Base-by-base conservation (phyloP, 495 filamentous ascomycete species). In the Aspergillus campestris region DNA sequence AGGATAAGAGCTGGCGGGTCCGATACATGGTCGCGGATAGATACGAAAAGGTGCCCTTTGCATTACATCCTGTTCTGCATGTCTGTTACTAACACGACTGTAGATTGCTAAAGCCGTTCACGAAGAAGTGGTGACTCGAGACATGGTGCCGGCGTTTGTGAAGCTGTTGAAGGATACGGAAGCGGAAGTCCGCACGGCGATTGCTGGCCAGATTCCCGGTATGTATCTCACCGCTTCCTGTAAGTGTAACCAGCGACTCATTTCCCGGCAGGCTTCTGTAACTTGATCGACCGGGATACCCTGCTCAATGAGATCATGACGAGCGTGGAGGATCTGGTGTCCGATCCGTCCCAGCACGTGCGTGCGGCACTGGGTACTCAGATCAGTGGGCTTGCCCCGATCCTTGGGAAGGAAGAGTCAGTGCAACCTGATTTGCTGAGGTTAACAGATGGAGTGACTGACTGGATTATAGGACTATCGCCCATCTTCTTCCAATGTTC, bases 1-100 rank as follows among this genome's bases (percentile, higher is more conserved):
- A 95, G 59, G 92, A 98, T 62, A 96, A 96, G 75, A 96, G 94
- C 69, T 98, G 92, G 92, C 80, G 92, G 55, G 92, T 98, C 40
- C 78, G 92, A 62, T 98, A 97, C 64, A 98, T 97, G 94, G 94
- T 98, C 48, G 92, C 94, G 28, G 92, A 98, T 65, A 78, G 89
- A 67, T 98, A 94, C 58, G 92, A 97, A 66, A 97, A 97, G 87
- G 90, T 90, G 60, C 34, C 10, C 39, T 30, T 43, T 10, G 34
- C 8, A 8, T 11, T 32, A 52, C 37, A 11, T n/a, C 47, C 34
- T 31, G 32, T 27, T 38, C 47, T 59, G 45, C 33, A 24, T 13
- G 12, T 11, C 8, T 28, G 7, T 24, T 31, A 34, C 32, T 65
- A 52, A 60, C 35, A 27, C 51, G 6, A 12, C 11, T 14, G 24